These are phyloP conservation scores for Saccharomycopsis hybrid DNA, from an alignment of 1,139 yeast species.

Conservation along the genomic window DNA sequence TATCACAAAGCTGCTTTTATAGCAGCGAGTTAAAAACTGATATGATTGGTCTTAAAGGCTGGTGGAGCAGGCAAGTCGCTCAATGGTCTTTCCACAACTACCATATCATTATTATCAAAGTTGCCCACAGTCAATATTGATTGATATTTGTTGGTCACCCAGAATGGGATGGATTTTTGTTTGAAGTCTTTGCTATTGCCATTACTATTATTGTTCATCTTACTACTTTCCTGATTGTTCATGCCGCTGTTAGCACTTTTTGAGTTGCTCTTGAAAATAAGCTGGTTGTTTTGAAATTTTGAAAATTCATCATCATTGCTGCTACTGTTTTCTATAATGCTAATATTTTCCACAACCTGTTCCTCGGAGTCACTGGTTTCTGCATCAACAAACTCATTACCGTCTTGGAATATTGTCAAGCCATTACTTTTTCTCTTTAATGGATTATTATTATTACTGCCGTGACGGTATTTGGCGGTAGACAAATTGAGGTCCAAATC, in stretches of 20 bases:
- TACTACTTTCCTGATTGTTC: too few species aligned
- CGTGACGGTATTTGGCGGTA: constrained; percentile 30
- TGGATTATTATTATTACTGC: too few species aligned
- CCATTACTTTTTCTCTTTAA: constrained; percentile 66
- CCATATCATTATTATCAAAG: constrained; percentile 48
- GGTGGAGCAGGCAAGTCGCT: constrained; percentile 57
- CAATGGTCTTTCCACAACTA: constrained; percentile 73
- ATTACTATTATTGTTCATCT: too few species aligned
- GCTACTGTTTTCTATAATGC: constrained; percentile 27
- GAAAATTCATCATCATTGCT: constrained; percentile 25
- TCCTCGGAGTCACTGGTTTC: constrained; percentile 28
- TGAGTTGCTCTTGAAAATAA: constrained; percentile 23
- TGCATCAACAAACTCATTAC: constrained; percentile 28
- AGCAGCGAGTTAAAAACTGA: constrained; percentile 11
- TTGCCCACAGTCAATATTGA: constrained; percentile 61
- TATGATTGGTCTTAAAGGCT: constrained; percentile 49
- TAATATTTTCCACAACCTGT: constrained; percentile 30
- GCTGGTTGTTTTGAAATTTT: constrained; percentile 13
- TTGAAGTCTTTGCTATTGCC: too few species aligned
- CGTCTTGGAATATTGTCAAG: constrained; percentile 35
- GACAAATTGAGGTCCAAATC: constrained; percentile 41
- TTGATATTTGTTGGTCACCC: constrained; percentile 72
- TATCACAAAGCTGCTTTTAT: too few species aligned
- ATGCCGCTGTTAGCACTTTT: constrained; percentile 23
- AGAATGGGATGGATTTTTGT: constrained; percentile 46